Conservation (phyloP, 2,329 filamentous ascomycete species). For the Botrytis paeoniae region DNA sequence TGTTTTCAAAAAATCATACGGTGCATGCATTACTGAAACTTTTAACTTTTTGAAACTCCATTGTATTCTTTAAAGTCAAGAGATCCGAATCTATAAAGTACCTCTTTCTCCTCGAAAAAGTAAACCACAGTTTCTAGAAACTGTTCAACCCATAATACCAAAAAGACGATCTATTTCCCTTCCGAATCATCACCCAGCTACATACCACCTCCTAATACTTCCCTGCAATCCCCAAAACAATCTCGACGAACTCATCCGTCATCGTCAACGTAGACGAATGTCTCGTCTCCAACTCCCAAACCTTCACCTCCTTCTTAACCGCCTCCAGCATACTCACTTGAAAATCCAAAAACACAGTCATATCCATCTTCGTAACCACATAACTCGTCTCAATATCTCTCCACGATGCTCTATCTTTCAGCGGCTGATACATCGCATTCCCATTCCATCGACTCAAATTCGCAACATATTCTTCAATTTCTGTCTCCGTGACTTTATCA, state of each 20-base stretch:
- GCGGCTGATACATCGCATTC: not conserved
- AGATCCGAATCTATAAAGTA: not conserved
- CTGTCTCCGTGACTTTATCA: not conserved
- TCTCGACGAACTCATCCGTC: not conserved
- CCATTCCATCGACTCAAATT: not conserved
- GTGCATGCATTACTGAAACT: not conserved
- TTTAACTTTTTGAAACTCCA: not conserved
- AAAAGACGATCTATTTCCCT: not conserved
- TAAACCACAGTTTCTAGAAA: not conserved
- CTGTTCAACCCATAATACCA: not conserved
- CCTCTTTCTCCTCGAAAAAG: not conserved
- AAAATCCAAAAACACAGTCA: not conserved
- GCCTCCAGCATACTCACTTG: not conserved
- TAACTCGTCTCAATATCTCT: not conserved
- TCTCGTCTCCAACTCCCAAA: not conserved
- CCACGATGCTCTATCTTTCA: not conserved
- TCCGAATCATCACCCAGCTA: not conserved
- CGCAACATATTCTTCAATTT: not conserved
- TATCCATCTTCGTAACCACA: not conserved
- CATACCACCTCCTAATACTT: not conserved
- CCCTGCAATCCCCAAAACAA: not conserved
- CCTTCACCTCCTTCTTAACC: not conserved
- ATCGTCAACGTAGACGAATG: not conserved
- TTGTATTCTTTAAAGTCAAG: not conserved
- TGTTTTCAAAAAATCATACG: not conserved